A percentile compares a stretch with the other conserved stretches of the same genome.
Conservation (phyloP, 2,329 filamentous ascomycete species). For the Colletotrichum horii region DNA sequence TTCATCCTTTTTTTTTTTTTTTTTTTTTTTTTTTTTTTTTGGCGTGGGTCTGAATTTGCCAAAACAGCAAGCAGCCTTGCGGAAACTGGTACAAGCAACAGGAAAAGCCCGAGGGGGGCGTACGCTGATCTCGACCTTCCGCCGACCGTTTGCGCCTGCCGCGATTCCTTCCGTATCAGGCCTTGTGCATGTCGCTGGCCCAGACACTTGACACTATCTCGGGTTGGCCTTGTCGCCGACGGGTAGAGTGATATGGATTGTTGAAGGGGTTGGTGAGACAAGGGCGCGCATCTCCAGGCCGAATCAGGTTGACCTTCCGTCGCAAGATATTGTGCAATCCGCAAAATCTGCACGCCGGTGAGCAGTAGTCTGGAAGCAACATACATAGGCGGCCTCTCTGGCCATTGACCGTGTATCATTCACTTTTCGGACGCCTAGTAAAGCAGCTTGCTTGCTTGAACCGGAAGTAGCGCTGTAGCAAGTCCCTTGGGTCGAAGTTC, state of each 20-base stretch:
- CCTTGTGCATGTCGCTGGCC: not conserved
- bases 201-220: not conserved
- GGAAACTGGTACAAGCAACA: not conserved
- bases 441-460: not conserved
- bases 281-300: not conserved
- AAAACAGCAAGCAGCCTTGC: conserved; percentile 17
- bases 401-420: not conserved
- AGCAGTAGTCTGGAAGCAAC: not conserved
- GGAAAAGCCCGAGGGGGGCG: not conserved
- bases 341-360: not conserved
- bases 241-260: not conserved
- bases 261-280: not conserved
- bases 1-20: not conserved
- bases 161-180: not conserved
- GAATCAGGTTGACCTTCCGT: not conserved
- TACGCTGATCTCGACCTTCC: not conserved
- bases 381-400: too few relatives aligned
- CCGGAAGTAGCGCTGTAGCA: not conserved
- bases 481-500: not conserved
- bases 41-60: not conserved
- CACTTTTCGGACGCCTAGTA: not conserved
- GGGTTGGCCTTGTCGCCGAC: not conserved
- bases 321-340: not conserved
- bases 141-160: not conserved
- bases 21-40: not conserved